A percentile compares a stretch with the other conserved stretches of the same genome.
Evolutionary conservation across 1,284 basidiomycete species (phyloP).

Genomic region (Rhodotorula glutinis): DNA sequence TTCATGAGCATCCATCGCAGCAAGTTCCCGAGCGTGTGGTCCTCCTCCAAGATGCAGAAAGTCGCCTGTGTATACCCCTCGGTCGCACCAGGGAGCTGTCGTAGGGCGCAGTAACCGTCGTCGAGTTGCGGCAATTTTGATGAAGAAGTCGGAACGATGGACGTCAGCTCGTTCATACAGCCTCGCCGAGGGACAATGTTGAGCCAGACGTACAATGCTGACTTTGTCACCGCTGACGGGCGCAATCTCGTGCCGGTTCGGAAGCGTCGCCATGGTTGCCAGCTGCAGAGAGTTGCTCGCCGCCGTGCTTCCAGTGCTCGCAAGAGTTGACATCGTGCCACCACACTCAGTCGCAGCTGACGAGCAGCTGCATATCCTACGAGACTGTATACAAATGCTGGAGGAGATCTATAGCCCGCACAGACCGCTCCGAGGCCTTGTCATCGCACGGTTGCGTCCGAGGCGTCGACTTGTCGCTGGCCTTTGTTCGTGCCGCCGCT

Average conservation of each 20-base stretch:
- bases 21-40: conserved; percentile 92
- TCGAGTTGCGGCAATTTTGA: not conserved
- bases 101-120: not conserved
- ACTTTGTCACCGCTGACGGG: conserved; percentile 30
- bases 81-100: conserved; percentile 49
- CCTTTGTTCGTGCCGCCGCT: too few species aligned
- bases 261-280: not conserved
- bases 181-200: not conserved
- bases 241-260: conserved; percentile 23
- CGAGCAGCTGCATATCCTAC: not conserved
- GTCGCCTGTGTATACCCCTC: conserved; percentile 81
- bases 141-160: not conserved
- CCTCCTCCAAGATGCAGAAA: conserved; percentile 87
- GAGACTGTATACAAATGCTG: not conserved
- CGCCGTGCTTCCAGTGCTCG: not conserved
- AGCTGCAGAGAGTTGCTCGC: not conserved
- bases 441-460: not conserved
- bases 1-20: conserved; percentile 99
- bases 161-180: not conserved
- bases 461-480: too few species aligned
- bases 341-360: too few species aligned
- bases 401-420: too few species aligned
- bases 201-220: conserved; percentile 16
- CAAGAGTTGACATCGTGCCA: not conserved
- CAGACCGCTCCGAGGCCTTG: not conserved